A percentile compares a stretch with the other conserved stretches of the same genome.
These are phyloP conservation scores for Penicillium sp. DNA, from an alignment of 2,329 filamentous ascomycete species.

Conservation along the genomic window DNA sequence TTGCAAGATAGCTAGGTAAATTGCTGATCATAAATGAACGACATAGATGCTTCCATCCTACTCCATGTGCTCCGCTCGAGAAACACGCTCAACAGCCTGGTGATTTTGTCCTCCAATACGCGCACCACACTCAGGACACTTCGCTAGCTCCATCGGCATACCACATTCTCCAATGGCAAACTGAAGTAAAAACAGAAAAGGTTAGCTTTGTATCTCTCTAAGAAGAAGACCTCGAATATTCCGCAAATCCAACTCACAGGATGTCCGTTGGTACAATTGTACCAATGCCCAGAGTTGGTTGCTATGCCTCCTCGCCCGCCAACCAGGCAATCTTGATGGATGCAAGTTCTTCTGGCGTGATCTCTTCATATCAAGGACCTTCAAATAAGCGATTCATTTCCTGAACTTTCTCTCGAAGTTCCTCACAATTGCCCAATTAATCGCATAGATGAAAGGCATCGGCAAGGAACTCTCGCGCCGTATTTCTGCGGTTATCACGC, in stretches of 20 bases:
- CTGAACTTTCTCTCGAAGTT: conserved; percentile 4
- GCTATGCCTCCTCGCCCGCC: conserved; percentile 10
- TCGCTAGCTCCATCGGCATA: conserved; percentile 29
- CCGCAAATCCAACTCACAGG: conserved; percentile 7
- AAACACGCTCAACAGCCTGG: conserved; percentile 1
- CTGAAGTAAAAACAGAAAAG: conserved; percentile 1
- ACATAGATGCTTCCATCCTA: not conserved
- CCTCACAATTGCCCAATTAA: not conserved
- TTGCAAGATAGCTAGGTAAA: not conserved
- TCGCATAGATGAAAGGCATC: conserved; percentile 2
- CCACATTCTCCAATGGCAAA: conserved; percentile 33
- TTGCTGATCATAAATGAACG: not conserved
- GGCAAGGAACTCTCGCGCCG: not conserved
- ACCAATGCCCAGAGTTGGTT: conserved; percentile 15
- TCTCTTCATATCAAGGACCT: conserved; percentile 2
- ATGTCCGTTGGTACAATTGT: conserved; percentile 16
- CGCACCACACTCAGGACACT: conserved; percentile 20
- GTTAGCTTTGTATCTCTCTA: not conserved
- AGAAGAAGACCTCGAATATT: not conserved
- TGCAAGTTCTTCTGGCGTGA: conserved; percentile 7
- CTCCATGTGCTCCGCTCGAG: conserved; percentile 10
- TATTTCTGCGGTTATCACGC: not conserved
- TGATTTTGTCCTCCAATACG: conserved; percentile 9
- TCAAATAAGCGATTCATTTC: conserved; percentile 5
- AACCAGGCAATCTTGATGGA: conserved; percentile 12